These are phyloP conservation scores for Dryadomyces sulphureus DNA, from an alignment of 2,329 filamentous ascomycete genomes.

Conservation along the genomic window DNA sequence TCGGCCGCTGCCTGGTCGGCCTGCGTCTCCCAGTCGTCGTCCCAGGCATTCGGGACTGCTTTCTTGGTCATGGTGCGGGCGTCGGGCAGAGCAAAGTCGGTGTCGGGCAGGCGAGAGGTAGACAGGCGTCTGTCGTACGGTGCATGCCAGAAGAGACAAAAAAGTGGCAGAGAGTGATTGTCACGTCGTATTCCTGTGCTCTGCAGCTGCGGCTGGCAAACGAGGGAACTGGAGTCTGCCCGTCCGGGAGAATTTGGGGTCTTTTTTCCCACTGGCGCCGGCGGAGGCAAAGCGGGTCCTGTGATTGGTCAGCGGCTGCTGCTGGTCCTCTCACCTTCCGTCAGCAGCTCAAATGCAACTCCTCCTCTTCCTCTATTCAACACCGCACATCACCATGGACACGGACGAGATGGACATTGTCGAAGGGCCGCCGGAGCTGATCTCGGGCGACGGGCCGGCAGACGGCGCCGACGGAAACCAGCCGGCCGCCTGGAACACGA, in stretches of 20 bases:
- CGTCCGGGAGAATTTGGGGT: not conserved
- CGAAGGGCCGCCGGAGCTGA: not conserved
- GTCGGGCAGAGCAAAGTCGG: not conserved
- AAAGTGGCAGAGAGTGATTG: not conserved
- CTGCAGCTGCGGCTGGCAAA: too few relatives aligned
- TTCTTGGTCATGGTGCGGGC: constrained; percentile 25
- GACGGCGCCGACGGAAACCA: not conserved
- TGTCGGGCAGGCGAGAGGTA: not conserved
- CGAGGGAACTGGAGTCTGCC: too few relatives aligned
- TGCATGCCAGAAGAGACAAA: not conserved
- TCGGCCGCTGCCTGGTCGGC: constrained; percentile 41
- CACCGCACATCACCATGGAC: constrained; percentile 1
- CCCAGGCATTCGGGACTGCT: constrained; percentile 64
- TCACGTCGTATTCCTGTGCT: not conserved
- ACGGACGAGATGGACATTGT: constrained; percentile 11
- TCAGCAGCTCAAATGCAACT: not conserved
- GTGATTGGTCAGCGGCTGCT: not conserved
- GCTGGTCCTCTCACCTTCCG: not conserved
- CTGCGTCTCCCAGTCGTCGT: constrained; percentile 73
- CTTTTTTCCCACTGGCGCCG: not conserved
- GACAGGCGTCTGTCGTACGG: not conserved
- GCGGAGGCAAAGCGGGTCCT: not conserved
- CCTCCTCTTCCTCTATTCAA: not conserved
- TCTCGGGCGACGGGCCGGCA: not conserved
- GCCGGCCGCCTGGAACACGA: constrained; percentile 13